A percentile compares a stretch with the other conserved stretches of the same genome.
Conservation (phyloP, 1,284 basidiomycete genomes). For the Tilletia indica region DNA sequence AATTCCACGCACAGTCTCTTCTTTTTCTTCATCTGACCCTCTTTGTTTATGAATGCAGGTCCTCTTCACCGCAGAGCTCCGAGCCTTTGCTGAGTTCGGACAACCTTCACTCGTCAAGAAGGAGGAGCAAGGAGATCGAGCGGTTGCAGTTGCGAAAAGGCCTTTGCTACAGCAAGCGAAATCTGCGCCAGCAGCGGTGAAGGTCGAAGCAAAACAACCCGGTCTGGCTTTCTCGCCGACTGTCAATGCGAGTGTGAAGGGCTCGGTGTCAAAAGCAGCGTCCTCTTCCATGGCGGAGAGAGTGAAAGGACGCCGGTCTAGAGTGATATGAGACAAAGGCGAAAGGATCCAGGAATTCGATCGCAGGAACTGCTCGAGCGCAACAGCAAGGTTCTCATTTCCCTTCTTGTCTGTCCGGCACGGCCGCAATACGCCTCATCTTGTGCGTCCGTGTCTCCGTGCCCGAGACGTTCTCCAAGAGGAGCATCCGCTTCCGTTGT, state of each 20-base stretch:
- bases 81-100: slow-evolving; percentile 40
- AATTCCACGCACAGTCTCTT: background rate
- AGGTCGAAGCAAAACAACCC: background rate
- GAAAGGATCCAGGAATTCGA: no score
- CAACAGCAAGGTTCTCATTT: no score
- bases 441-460: no score
- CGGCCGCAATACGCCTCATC: no score
- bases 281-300: background rate
- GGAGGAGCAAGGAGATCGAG: slow-evolving; percentile 25
- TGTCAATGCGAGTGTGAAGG: background rate
- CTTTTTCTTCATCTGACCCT: background rate
- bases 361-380: no score
- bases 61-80: slow-evolving; percentile 50
- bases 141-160: no score
- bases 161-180: no score
- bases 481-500: background rate
- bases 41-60: slow-evolving; percentile 21
- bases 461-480: no score
- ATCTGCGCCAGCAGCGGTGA: no score
- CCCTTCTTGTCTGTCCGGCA: no score
- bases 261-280: background rate
- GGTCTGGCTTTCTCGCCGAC: background rate
- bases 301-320: slow-evolving; percentile 5
- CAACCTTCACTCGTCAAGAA: slow-evolving; percentile 24
- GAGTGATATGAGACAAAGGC: background rate